These are phyloP conservation scores for Pyrenochaeta sp. DNA, from an alignment of 2,329 filamentous ascomycete genomes.

Conservation along the genomic window DNA sequence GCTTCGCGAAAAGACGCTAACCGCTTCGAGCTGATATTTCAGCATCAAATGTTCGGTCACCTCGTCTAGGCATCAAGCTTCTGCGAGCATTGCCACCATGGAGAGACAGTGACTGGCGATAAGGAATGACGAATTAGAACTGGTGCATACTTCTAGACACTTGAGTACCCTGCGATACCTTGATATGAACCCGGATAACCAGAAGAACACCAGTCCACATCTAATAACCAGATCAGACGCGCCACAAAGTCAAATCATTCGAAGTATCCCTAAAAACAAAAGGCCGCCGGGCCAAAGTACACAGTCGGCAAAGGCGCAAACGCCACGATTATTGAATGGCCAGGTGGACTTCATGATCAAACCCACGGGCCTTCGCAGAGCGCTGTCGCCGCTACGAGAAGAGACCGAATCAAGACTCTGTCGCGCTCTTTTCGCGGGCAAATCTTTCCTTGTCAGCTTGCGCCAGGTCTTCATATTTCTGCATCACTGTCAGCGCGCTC, in stretches of 20 bases:
- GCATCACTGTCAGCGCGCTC: slow-evolving; percentile 30
- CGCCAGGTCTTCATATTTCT: slow-evolving; percentile 42
- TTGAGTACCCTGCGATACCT: neutral
- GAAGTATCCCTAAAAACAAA: slow-evolving; percentile 8
- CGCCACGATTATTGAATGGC: neutral
- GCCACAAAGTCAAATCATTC: slow-evolving; percentile 2
- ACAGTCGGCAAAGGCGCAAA: neutral
- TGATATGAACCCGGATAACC: neutral
- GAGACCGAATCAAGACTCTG: slow-evolving; percentile 17
- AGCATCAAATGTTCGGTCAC: neutral
- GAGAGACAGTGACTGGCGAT: neutral
- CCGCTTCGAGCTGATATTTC: slow-evolving; percentile 10
- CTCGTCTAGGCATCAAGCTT: neutral
- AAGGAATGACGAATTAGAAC: neutral
- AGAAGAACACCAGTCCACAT: slow-evolving; percentile 2
- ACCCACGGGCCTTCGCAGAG: neutral
- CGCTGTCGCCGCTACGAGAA: slow-evolving; percentile 20
- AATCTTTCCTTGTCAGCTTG: slow-evolving; percentile 22
- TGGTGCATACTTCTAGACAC: neutral
- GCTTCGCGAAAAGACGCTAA: slow-evolving; percentile 13
- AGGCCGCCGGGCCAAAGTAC: slow-evolving; percentile 7
- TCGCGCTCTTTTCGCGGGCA: neutral
- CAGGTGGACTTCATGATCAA: neutral
- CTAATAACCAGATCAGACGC: slow-evolving; percentile 27
- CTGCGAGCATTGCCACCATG: neutral